Percentiles rank a stretch among this genome's conserved stretches.
Evolutionary conservation across 2,329 filamentous ascomycete species (phyloP).

Genomic region (Orbilia oligospora): DNA sequence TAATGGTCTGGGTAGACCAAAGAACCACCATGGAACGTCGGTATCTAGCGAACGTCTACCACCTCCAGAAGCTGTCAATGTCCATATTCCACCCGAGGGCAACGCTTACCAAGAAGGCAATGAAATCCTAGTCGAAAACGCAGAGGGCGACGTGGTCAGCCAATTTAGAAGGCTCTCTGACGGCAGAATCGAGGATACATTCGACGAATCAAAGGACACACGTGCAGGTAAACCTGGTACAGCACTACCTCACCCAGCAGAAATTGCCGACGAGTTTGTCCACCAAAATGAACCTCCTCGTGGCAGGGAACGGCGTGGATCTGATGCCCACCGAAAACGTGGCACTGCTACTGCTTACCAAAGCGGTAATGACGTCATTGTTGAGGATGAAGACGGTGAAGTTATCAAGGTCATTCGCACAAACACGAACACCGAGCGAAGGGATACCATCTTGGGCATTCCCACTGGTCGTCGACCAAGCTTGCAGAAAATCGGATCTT

Average conservation of each 20-base stretch:
- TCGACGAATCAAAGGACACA: slow-evolving; percentile 58
- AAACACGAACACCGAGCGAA: slow-evolving; percentile 63
- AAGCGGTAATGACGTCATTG: slow-evolving; percentile 89
- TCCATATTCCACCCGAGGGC: slow-evolving; percentile 47
- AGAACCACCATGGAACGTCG: slow-evolving; percentile 67
- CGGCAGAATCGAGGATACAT: slow-evolving; percentile 51
- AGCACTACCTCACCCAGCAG: slow-evolving; percentile 31
- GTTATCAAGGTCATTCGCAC: slow-evolving; percentile 75
- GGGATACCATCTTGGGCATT: slow-evolving; percentile 49
- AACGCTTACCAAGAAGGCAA: slow-evolving; percentile 63
- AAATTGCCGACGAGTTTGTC: slow-evolving; percentile 33
- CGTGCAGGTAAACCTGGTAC: slow-evolving; percentile 40
- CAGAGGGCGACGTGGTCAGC: slow-evolving; percentile 63
- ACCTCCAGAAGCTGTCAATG: slow-evolving; percentile 52
- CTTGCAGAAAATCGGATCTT: slow-evolving; percentile 58
- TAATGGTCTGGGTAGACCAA: slow-evolving; percentile 68
- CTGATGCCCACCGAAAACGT: slow-evolving; percentile 69
- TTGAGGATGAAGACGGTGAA: slow-evolving; percentile 88
- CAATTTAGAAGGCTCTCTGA: slow-evolving; percentile 61
- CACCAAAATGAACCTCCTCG: slow-evolving; percentile 25
- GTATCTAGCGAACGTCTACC: slow-evolving; percentile 64
- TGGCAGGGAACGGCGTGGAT: slow-evolving; percentile 59
- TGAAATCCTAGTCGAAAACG: slow-evolving; percentile 63
- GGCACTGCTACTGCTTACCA: slow-evolving; percentile 83
- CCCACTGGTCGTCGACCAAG: slow-evolving; percentile 46